Conservation (phyloP, 148 eudicot species). For the Vaccinium darrowii region DNA sequence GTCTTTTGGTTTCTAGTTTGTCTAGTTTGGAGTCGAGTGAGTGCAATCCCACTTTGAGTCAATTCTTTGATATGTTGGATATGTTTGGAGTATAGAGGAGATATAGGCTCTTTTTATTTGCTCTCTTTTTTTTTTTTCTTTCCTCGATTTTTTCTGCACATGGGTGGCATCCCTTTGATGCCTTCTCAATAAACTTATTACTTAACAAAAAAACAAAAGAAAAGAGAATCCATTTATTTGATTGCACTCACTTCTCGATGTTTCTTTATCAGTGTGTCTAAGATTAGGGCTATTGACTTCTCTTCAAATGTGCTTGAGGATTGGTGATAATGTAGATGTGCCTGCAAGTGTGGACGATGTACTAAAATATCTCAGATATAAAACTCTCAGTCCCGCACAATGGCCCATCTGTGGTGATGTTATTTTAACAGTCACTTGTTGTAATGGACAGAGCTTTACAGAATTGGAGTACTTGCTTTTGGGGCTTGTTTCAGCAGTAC, state of each 20-base stretch:
- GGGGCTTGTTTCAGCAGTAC: constrained; percentile 82
- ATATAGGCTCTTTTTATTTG: no score
- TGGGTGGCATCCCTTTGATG: no score
- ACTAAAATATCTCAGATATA: background rate
- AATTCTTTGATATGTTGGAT: no score
- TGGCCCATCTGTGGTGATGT: background rate
- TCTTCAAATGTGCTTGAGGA: background rate
- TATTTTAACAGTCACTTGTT: constrained; percentile 1
- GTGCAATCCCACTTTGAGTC: no score
- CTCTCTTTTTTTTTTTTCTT: no score
- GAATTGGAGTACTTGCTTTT: constrained; percentile 85
- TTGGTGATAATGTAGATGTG: background rate
- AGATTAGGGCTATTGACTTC: background rate
- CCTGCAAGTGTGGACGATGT: background rate
- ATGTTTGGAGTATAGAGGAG: no score
- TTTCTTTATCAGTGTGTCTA: background rate
- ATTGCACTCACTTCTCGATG: background rate
- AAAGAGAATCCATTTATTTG: background rate
- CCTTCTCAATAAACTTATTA: no score
- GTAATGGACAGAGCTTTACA: constrained; percentile 63
- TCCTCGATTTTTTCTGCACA: no score
- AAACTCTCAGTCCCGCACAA: background rate
- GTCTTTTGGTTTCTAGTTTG: no score
- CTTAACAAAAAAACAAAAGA: no score
- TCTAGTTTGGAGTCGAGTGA: no score